phyloP scores from a whole-genome alignment of 2,329 filamentous ascomycete species.

The Claviceps citrina region DNA sequence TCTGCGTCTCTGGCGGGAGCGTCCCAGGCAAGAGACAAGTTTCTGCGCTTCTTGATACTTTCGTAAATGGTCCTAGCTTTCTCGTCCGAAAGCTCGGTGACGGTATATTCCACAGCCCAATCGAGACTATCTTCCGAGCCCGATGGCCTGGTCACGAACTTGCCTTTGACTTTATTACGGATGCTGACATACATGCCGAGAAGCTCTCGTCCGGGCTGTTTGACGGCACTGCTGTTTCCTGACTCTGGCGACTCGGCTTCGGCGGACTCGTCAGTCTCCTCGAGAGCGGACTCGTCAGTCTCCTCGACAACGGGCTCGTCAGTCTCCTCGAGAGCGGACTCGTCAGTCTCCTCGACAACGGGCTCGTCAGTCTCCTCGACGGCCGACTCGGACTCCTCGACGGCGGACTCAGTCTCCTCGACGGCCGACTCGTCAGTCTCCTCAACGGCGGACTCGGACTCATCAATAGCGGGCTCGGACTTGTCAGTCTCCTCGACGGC shows the following conservation, averaged over 20 bases:
- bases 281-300: no score
- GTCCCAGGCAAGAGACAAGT: slow-evolving; percentile 26
- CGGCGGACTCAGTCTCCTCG: no score
- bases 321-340: no score
- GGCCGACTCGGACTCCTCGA: no score
- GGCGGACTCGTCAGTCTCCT: no score
- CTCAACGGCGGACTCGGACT: no score
- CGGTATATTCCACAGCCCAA: slow-evolving; percentile 68
- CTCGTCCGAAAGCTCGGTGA: slow-evolving; percentile 42
- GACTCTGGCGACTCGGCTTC: background rate
- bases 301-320: no score
- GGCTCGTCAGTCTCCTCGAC: no score
- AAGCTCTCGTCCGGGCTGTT: slow-evolving; percentile 22
- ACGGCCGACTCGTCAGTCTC: no score
- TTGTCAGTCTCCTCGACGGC: no score
- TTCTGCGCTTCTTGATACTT: slow-evolving; percentile 40
- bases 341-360: no score
- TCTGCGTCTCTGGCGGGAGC: slow-evolving; percentile 25
- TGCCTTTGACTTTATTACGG: slow-evolving; percentile 56
- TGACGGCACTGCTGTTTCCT: background rate
- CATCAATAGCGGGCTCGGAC: no score
- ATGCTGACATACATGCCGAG: slow-evolving; percentile 58
- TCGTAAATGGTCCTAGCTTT: slow-evolving; percentile 38
- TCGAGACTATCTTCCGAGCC: slow-evolving; percentile 23
- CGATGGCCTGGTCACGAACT: slow-evolving; percentile 44